Conservation (phyloP, 129 eudicot species). For the Pittosporum tobira region DNA sequence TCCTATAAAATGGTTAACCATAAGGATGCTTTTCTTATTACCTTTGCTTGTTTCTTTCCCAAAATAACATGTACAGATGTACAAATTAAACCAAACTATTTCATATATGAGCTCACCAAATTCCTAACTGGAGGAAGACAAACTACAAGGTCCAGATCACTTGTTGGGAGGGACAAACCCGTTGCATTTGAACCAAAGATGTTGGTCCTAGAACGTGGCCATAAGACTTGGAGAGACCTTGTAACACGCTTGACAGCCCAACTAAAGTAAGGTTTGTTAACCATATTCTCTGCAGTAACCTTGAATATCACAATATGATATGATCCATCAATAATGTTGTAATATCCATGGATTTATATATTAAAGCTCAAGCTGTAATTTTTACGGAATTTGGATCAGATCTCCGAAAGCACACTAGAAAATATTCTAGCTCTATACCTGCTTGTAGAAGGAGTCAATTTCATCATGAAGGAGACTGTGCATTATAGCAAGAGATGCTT, state of each 20-base stretch:
- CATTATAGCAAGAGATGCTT: conserved; percentile 52
- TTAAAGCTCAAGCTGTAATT: neutral
- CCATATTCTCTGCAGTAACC: conserved; percentile 71
- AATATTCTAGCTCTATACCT: conserved; percentile 28
- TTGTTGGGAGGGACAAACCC: conserved; percentile 85
- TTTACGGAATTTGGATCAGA: neutral
- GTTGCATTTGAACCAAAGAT: conserved; percentile 90
- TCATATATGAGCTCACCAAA: conserved; percentile 32
- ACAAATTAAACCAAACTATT: neutral
- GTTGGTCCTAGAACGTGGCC: conserved; percentile 95
- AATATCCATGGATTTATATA: neutral
- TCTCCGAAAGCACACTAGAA: neutral
- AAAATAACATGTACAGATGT: neutral
- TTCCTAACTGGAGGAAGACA: conserved; percentile 93
- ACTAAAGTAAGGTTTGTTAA: conserved; percentile 64
- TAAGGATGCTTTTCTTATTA: neutral
- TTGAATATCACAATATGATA: conserved; percentile 4
- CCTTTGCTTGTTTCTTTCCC: neutral
- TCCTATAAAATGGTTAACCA: conserved; percentile 29
- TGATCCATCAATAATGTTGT: conserved; percentile 6
- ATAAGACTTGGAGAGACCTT: conserved; percentile 86
- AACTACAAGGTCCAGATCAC: conserved; percentile 97
- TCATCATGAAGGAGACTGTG: conserved; percentile 70
- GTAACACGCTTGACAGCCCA: conserved; percentile 97
- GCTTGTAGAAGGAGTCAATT: conserved; percentile 74